Evolutionary conservation across 2,329 filamentous ascomycete species (phyloP).

Genomic region (Fusarium sp.): DNA sequence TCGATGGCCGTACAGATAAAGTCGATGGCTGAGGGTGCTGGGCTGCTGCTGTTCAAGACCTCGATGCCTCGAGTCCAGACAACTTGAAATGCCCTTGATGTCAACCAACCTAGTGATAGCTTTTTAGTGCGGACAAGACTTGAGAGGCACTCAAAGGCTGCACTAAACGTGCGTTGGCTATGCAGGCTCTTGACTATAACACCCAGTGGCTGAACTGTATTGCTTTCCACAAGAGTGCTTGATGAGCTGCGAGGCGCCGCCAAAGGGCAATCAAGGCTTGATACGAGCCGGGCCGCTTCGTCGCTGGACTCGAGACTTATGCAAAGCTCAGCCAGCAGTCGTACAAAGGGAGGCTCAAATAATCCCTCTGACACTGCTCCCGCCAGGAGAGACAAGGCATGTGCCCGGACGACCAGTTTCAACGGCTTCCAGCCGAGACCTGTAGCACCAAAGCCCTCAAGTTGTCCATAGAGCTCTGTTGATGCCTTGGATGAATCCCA

Average conservation of each 20-base stretch:
- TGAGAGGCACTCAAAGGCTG: conserved; percentile 39
- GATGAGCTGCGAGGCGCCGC: conserved; percentile 25
- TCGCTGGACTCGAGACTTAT: conserved; percentile 38
- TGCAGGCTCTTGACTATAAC: conserved; percentile 29
- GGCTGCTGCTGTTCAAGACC: conserved; percentile 33
- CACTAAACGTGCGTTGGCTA: conserved; percentile 10
- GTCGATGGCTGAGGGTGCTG: conserved; percentile 32
- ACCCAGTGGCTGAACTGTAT: conserved; percentile 35
- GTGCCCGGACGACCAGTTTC: conserved; percentile 46
- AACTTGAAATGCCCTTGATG: conserved; percentile 36
- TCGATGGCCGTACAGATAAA: conserved; percentile 41
- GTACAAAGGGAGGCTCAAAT: conserved; percentile 43
- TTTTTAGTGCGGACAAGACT: conserved; percentile 30
- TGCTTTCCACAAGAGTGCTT: conserved; percentile 30
- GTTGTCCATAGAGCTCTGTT: conserved; percentile 48
- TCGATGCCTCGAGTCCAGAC: conserved; percentile 43
- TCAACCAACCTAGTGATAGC: conserved; percentile 41
- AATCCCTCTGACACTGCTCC: conserved; percentile 46
- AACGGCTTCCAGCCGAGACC: conserved; percentile 48
- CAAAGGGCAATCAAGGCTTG: conserved; percentile 25
- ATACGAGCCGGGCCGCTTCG: conserved; percentile 44
- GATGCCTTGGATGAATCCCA: conserved; percentile 44
- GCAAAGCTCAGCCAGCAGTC: conserved; percentile 45
- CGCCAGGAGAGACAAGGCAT: conserved; percentile 44
- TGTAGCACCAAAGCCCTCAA: conserved; percentile 45